Conservation (phyloP, 2,329 filamentous ascomycete genomes). For the Neopestalotiopsis sp. region DNA sequence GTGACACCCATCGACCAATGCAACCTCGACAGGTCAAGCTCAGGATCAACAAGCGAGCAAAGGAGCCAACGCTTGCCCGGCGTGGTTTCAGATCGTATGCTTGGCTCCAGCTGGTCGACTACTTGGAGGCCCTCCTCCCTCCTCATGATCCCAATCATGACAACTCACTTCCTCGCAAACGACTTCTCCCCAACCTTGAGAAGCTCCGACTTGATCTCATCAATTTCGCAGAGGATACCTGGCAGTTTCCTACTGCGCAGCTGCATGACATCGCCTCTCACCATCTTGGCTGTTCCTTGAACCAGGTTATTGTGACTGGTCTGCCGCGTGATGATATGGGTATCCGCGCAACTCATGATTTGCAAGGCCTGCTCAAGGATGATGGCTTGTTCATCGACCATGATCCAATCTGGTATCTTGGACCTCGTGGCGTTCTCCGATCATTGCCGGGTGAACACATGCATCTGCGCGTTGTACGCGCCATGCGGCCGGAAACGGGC, state of each 20-base stretch:
- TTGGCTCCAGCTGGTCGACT: constrained; percentile 60
- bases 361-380: constrained; percentile 58
- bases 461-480: constrained; percentile 51
- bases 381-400: constrained; percentile 58
- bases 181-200: constrained; percentile 53
- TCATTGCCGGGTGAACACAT: constrained; percentile 41
- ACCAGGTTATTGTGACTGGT: constrained; percentile 59
- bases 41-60: constrained; percentile 47
- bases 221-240: constrained; percentile 55
- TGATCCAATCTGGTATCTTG: constrained; percentile 48
- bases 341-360: constrained; percentile 50
- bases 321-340: constrained; percentile 56
- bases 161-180: constrained; percentile 33
- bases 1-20: constrained; percentile 50
- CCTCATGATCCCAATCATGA: constrained; percentile 51
- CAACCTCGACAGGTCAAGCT: constrained; percentile 43
- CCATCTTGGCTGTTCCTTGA: constrained; percentile 57
- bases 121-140: constrained; percentile 55
- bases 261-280: constrained; percentile 60
- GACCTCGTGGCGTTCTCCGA: constrained; percentile 43
- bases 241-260: constrained; percentile 51
- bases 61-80: constrained; percentile 52
- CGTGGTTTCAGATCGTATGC: constrained; percentile 60
- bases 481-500: constrained; percentile 35
- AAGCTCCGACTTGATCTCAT: constrained; percentile 59